Conservation (phyloP, 1,284 basidiomycete species). For the Cryptococcus sp. region DNA sequence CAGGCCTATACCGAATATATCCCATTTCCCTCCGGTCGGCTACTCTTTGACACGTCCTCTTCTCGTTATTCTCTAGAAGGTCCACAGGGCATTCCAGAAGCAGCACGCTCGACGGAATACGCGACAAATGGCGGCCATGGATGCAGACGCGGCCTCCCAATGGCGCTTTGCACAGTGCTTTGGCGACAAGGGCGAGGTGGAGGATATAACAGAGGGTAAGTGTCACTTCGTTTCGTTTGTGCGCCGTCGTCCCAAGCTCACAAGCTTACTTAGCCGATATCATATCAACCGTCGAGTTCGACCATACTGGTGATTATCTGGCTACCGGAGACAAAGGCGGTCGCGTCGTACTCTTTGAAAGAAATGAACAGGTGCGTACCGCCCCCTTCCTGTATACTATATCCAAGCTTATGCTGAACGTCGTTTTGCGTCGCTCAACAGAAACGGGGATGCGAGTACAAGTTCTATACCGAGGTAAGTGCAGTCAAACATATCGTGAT, state of each 20-base stretch:
- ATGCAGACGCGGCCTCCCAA: conserved; percentile 71
- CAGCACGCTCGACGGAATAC: background rate
- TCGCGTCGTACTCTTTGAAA: conserved; percentile 96
- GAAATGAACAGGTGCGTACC: conserved; percentile 86
- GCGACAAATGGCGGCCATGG: conserved; percentile 55
- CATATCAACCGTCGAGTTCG: conserved; percentile 99
- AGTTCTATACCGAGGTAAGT: conserved; percentile 90
- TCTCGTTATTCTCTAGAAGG: background rate
- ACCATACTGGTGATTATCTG: conserved; percentile 98
- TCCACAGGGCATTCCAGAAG: background rate
- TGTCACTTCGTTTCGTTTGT: conserved; percentile 21
- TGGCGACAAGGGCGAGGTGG: conserved; percentile 98
- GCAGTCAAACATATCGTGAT: background rate
- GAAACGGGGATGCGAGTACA: conserved; percentile 99
- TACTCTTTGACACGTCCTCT: conserved; percentile 1
- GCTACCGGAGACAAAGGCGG: conserved; percentile 99
- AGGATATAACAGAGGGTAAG: conserved; percentile 97
- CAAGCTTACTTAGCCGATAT: conserved; percentile 74
- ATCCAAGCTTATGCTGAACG: background rate
- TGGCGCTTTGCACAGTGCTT: conserved; percentile 99
- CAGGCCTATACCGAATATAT: no score
- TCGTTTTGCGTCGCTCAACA: conserved; percentile 47
- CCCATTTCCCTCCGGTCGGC: background rate
- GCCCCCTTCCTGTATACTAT: background rate
- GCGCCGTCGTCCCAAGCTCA: conserved; percentile 1